Base-by-base conservation (phyloP, 768 basidiomycete species). In the Astraeus odoratus region DNA sequence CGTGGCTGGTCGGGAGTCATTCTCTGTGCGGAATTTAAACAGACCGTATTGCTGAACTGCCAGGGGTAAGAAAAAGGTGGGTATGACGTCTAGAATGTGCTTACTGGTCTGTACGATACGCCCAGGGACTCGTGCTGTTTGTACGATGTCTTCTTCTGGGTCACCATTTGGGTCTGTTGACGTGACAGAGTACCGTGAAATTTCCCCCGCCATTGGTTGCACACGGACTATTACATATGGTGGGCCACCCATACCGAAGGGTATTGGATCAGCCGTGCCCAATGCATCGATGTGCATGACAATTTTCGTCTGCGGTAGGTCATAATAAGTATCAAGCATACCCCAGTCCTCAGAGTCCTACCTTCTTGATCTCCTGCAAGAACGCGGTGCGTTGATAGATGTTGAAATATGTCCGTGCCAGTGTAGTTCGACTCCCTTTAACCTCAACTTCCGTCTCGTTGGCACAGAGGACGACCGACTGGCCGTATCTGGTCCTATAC, bases 41-140 rank as follows among this genome's bases (percentile, higher is more conserved):
- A 96, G 67, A 13, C 91, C 90, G 49, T 81, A 92, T 59, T 88
- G 87, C 56, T 93, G 86, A 44, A 91, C 89, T 93, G 46, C 19
- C 25, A 25, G 19, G 39, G 15, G 39, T 33, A n/a, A 36, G 22
- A 33, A 16, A 26, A 20, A 42, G 15, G 25, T 22, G 15, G 8
- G 23, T 5, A 31, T 43, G 47, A 3, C n/a, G n/a, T 19, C 6
- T 33, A n/a, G 26, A 30, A 24, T 34, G 8, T 35, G 70, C 81
- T 58, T 61, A 94, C 92, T 87, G 4, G 87, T 93, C 41, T 91
- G 80, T 5, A 87, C 73, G 34, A 94, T 79, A 19, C 85, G 78
- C 12, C 75, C 76, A 4, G 83, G 75, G n/a, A 94, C 79, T 33
- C 82, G 71, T 16, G 73, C 71, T 2, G 80, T 86, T 57, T 86